Evolutionary conservation across 495 filamentous ascomycete genomes (phyloP).

Genomic region (Letharia lupina): DNA sequence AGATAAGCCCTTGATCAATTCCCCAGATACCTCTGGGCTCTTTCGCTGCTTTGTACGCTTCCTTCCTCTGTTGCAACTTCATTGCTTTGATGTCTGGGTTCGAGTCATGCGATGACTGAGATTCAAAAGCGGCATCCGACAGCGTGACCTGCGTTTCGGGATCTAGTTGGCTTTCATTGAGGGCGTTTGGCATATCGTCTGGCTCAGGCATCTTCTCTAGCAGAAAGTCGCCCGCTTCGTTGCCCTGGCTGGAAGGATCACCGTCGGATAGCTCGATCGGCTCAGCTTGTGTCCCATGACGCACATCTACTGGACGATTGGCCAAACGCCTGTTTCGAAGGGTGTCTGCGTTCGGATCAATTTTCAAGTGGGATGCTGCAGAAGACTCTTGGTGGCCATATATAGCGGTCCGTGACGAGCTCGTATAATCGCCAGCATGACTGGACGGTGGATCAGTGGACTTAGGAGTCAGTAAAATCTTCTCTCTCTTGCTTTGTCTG

Average conservation of each 20-base stretch:
- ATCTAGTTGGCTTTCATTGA: neutral
- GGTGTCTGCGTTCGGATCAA: neutral
- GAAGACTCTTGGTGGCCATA: neutral
- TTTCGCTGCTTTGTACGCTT: conserved; percentile 37
- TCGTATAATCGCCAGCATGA: neutral
- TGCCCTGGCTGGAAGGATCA: neutral
- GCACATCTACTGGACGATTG: neutral
- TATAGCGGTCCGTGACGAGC: neutral
- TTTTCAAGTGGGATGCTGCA: neutral
- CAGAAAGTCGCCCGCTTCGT: neutral
- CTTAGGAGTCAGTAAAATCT: neutral
- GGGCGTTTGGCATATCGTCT: conserved; percentile 2
- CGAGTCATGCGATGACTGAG: conserved; percentile 12
- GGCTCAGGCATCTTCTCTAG: conserved; percentile 10
- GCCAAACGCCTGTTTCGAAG: neutral
- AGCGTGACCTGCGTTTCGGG: conserved; percentile 20
- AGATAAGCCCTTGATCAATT: conserved; percentile 36
- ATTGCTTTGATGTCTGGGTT: neutral
- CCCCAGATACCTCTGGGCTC: conserved; percentile 38
- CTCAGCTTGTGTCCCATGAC: conserved; percentile 2
- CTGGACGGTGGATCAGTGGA: neutral
- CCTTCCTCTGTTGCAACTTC: conserved; percentile 19
- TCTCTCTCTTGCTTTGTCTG: neutral
- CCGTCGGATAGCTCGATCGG: conserved; percentile 17
- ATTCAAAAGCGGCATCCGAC: conserved; percentile 25